These are phyloP conservation scores for Begonia loranthoides DNA, from an alignment of 306 rosid genomes.

Conservation along the genomic window DNA sequence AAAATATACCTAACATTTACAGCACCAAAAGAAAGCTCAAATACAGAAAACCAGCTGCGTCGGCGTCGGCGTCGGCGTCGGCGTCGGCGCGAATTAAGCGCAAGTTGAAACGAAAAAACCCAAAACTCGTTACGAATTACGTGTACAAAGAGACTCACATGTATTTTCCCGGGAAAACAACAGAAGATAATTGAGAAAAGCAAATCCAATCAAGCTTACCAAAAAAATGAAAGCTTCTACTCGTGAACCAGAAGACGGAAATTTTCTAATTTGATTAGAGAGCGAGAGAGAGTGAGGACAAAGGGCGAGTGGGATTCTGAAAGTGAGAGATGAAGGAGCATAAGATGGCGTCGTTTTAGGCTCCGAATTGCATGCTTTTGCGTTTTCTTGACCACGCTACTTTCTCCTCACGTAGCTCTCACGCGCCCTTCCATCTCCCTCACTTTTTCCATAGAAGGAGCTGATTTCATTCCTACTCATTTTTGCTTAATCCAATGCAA, in stretches of 20 bases:
- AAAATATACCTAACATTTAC: conserved; percentile 25
- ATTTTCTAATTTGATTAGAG: conserved; percentile 37
- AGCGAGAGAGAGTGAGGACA: conserved; percentile 3
- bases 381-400: conserved; percentile 16
- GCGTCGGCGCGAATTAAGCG: too few relatives aligned
- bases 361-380: conserved; percentile 23
- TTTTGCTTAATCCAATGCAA: too few relatives aligned
- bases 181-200: neutral
- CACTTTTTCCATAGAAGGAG: too few relatives aligned
- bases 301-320: conserved; percentile 3
- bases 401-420: neutral
- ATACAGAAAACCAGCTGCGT: neutral
- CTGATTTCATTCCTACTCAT: too few relatives aligned
- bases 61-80: too few relatives aligned
- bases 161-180: conserved; percentile 7
- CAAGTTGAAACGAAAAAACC: neutral
- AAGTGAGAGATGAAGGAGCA: neutral
- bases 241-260: conserved; percentile 10
- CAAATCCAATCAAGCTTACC: conserved; percentile 26
- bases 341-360: conserved; percentile 8
- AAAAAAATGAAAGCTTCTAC: conserved; percentile 7
- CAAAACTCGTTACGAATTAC: conserved; percentile 3
- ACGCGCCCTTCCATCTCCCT: neutral
- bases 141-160: conserved; percentile 3
- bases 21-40: conserved; percentile 6